These are phyloP conservation scores for Botrytis elliptica DNA, from an alignment of 2,329 filamentous ascomycete species.

Conservation along the genomic window DNA sequence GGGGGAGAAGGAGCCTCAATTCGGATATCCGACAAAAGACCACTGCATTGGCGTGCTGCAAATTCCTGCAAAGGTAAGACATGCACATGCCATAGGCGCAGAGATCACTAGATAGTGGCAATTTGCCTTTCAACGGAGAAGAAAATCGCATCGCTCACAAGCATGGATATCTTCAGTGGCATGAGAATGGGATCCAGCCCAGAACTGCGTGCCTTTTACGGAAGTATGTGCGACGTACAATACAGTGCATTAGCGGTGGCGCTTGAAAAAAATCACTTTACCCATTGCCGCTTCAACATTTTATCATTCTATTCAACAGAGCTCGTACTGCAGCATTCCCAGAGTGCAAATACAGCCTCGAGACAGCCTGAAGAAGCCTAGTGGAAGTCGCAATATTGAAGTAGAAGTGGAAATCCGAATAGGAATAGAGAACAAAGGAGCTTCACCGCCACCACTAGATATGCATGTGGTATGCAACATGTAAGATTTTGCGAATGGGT, in stretches of 20 bases:
- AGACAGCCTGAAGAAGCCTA: not conserved
- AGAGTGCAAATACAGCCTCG: not conserved
- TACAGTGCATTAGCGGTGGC: not conserved
- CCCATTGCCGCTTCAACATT: constrained; percentile 1
- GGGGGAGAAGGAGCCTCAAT: constrained; percentile 11
- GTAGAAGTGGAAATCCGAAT: not conserved
- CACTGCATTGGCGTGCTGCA: not conserved
- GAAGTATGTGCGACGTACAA: not conserved
- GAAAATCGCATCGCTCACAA: not conserved
- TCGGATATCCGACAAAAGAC: not conserved
- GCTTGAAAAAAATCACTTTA: not conserved
- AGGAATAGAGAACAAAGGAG: not conserved
- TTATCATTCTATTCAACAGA: not conserved
- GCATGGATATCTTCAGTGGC: not conserved
- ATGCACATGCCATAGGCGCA: not conserved
- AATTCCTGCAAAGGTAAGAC: not conserved
- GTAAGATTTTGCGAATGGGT: constrained; percentile 3
- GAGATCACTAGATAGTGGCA: constrained; percentile 13
- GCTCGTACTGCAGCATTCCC: not conserved
- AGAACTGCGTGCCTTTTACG: not conserved
- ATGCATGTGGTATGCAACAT: constrained; percentile 6
- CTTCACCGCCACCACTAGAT: constrained; percentile 15
- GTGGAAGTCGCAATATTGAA: not conserved
- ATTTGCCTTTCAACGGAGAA: not conserved
- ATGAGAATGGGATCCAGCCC: constrained; percentile 2